Evolutionary conservation across 106 monocot genomes (phyloP).

Genomic region (Acanthochlamys bracteata): DNA sequence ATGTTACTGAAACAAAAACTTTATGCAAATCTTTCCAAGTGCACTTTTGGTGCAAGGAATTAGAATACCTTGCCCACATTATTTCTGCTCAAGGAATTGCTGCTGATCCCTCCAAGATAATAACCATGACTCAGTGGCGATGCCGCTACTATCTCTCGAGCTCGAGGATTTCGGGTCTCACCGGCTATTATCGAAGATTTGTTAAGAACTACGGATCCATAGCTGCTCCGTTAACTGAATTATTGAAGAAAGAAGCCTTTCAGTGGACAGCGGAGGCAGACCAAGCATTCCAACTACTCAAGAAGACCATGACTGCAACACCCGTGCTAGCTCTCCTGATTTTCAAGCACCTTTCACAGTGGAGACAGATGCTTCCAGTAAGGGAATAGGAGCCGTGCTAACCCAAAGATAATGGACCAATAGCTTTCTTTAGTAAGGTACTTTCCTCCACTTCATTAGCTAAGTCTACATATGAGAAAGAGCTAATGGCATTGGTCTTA

Average conservation of each 20-base stretch:
- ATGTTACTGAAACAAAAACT: neutral
- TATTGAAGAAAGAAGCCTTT: neutral
- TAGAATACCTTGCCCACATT: neutral
- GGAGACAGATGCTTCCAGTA: constrained; percentile 4
- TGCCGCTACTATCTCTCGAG: neutral
- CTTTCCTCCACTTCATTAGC: too few relatives aligned
- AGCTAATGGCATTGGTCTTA: neutral
- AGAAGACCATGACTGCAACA: neutral
- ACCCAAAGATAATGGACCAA: neutral
- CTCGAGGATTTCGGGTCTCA: neutral
- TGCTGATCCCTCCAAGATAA: neutral
- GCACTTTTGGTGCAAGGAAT: neutral
- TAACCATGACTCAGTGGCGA: neutral
- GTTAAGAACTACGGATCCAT: neutral
- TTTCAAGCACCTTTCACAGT: neutral
- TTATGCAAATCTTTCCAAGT: neutral
- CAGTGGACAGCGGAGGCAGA: neutral
- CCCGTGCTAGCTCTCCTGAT: constrained; percentile 5
- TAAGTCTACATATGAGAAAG: neutral
- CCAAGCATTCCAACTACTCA: neutral
- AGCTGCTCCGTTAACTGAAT: neutral
- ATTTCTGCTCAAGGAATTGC: neutral
- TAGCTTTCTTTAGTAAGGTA: constrained; percentile 1
- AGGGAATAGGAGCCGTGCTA: neutral
- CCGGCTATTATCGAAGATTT: neutral